A percentile compares a stretch with the other conserved stretches of the same genome.
Conservation (phyloP, 371 early-diverging fungal genomes). For the Saksenaea vasiformis region DNA sequence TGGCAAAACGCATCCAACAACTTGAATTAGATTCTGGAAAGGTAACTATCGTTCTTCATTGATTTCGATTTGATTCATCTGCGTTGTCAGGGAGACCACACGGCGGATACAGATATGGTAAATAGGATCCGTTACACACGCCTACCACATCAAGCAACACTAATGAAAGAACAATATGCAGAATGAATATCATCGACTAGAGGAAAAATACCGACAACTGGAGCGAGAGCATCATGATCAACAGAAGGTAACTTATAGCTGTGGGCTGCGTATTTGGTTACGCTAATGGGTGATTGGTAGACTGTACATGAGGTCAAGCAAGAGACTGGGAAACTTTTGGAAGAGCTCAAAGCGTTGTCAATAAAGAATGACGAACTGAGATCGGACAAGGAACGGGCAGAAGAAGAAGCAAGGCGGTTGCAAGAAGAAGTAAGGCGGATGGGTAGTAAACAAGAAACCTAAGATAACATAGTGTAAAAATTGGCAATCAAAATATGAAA, state of each 20-base stretch:
- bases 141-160: background rate
- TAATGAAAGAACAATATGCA: conserved; percentile 24
- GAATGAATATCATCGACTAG: conserved; percentile 44
- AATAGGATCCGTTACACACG: background rate
- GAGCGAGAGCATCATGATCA: conserved; percentile 73
- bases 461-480: conserved; percentile 26
- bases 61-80: background rate
- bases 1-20: conserved; percentile 47
- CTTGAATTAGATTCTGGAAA: conserved; percentile 33
- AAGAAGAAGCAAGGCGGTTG: conserved; percentile 24
- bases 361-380: conserved; percentile 63
- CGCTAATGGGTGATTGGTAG: conserved; percentile 24
- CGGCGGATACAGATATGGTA: conserved; percentile 7
- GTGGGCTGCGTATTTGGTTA: background rate
- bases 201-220: conserved; percentile 57
- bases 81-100: conserved; percentile 16
- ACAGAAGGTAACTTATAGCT: conserved; percentile 56
- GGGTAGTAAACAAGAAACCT: background rate
- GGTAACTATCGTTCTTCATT: background rate
- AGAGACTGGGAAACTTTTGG: conserved; percentile 72
- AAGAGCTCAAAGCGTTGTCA: conserved; percentile 68
- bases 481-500: conserved; percentile 55
- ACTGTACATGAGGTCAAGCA: conserved; percentile 73
- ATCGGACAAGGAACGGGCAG: conserved; percentile 45
- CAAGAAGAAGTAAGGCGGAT: conserved; percentile 32